A percentile compares a stretch with the other conserved stretches of the same genome.
phyloP scores from a whole-genome alignment of 2,329 filamentous ascomycete species.

The Pleurostoma richardsiae region DNA sequence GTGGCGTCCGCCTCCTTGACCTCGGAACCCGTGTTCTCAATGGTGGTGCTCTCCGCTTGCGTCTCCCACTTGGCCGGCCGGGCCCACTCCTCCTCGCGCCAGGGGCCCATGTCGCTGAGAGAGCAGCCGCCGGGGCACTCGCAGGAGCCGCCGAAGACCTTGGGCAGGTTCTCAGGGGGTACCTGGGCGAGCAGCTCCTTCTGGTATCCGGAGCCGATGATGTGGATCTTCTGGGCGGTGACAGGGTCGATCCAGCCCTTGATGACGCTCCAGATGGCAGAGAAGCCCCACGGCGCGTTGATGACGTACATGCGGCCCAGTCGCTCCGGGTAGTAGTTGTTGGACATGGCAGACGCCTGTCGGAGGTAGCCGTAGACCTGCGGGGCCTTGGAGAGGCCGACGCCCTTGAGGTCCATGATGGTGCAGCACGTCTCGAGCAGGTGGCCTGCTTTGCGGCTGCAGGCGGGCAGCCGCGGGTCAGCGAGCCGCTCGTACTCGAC shows the following conservation, averaged over 20 bases:
- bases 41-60: conserved; percentile 27
- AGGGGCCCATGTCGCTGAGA: conserved; percentile 86
- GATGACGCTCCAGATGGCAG: conserved; percentile 75
- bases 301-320: conserved; percentile 95
- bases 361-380: conserved; percentile 86
- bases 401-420: conserved; percentile 96
- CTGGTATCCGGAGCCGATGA: conserved; percentile 78
- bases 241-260: conserved; percentile 96
- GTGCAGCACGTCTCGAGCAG: conserved; percentile 97
- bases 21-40: conserved; percentile 4
- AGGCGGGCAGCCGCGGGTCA: conserved; percentile 89
- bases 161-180: conserved; percentile 83
- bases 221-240: conserved; percentile 92
- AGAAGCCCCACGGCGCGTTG: conserved; percentile 97
- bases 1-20: background rate
- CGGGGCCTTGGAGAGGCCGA: conserved; percentile 74
- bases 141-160: conserved; percentile 79
- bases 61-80: conserved; percentile 61
- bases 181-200: conserved; percentile 80
- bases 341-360: conserved; percentile 81
- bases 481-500: conserved; percentile 96
- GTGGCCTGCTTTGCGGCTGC: conserved; percentile 83
- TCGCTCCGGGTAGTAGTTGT: conserved; percentile 99
- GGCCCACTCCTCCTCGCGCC: conserved; percentile 68
- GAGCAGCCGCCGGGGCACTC: conserved; percentile 77